phyloP scores from a whole-genome alignment of 129 eudicot genomes.

The Lactuca saligna region DNA sequence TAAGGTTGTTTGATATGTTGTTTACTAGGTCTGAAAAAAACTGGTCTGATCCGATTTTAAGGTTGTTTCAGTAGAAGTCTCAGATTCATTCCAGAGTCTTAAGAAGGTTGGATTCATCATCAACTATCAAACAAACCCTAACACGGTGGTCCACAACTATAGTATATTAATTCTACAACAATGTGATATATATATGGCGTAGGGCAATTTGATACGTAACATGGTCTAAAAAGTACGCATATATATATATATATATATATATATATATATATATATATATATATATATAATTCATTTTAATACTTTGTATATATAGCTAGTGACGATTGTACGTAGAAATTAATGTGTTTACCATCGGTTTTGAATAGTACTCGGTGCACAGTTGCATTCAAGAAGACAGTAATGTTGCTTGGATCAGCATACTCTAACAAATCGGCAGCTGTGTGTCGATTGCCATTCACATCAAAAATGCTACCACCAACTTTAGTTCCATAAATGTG shows the following conservation, averaged over 20 bases:
- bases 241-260: too few species aligned
- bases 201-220: background rate
- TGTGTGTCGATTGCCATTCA: conserved; percentile 62
- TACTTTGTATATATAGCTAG: background rate
- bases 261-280: too few species aligned
- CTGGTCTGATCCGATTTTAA: too few species aligned
- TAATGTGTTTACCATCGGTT: conserved; percentile 35
- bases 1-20: too few species aligned
- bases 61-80: too few species aligned
- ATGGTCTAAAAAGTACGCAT: background rate
- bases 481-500: conserved; percentile 71
- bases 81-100: too few species aligned
- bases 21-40: too few species aligned
- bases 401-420: conserved; percentile 53
- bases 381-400: conserved; percentile 59
- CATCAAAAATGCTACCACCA: conserved; percentile 79
- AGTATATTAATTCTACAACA: too few species aligned
- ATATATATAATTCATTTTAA: background rate
- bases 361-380: conserved; percentile 57
- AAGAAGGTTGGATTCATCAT: too few species aligned
- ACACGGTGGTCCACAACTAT: too few species aligned
- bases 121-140: too few species aligned
- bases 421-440: conserved; percentile 86
- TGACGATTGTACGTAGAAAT: conserved; percentile 5
- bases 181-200: too few species aligned